Conservation (phyloP, 495 filamentous ascomycete species). For the Letharia lupina region DNA sequence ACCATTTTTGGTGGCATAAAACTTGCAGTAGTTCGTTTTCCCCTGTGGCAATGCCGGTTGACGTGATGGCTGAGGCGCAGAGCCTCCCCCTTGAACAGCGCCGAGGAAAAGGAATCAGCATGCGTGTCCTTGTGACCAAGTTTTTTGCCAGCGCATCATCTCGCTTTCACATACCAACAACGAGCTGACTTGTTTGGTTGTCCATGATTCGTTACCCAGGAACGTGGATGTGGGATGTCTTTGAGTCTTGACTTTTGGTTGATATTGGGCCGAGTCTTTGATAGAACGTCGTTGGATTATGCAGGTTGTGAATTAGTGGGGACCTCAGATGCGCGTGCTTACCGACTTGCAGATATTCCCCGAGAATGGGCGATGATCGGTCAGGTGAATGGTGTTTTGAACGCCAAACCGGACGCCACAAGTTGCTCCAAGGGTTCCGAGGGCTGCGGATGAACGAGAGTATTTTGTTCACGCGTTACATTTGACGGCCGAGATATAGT, state of each 20-base stretch:
- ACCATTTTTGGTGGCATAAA: slow-evolving; percentile 18
- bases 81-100: neutral
- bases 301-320: neutral
- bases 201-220: slow-evolving; percentile 14
- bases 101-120: neutral
- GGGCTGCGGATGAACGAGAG: too few relatives aligned
- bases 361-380: neutral
- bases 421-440: neutral
- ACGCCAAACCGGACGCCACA: neutral
- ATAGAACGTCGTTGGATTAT: neutral
- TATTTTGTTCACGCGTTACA: neutral
- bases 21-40: slow-evolving; percentile 17
- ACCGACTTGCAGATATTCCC: slow-evolving; percentile 5
- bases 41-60: slow-evolving; percentile 8
- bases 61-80: neutral
- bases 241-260: neutral
- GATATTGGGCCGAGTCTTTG: neutral
- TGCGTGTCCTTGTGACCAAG: slow-evolving; percentile 5
- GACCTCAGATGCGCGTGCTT: neutral
- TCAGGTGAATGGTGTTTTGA: neutral
- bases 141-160: slow-evolving; percentile 16
- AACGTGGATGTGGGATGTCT: neutral
- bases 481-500: neutral
- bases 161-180: slow-evolving; percentile 4
- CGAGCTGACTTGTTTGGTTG: slow-evolving; percentile 1